These are phyloP conservation scores for Bimuria novae-zelandiae DNA, from an alignment of 2,329 filamentous ascomycete species.

Conservation along the genomic window DNA sequence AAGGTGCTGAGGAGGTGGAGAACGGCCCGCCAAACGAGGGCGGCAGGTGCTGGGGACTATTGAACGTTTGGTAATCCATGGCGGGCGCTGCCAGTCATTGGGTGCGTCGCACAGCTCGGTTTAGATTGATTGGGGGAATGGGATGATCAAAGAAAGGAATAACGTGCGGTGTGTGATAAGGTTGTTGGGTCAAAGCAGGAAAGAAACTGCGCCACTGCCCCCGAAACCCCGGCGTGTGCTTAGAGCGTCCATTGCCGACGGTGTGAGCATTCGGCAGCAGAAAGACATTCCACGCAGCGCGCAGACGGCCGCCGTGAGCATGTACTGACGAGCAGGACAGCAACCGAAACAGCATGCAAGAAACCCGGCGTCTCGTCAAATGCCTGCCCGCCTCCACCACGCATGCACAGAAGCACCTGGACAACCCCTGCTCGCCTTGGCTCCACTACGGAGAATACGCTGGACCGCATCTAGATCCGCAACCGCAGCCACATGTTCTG, in stretches of 20 bases:
- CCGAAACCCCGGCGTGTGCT: conserved; percentile 6
- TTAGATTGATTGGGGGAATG: conserved; percentile 45
- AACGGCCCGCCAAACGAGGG: conserved; percentile 39
- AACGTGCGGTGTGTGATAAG: conserved; percentile 42
- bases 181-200: conserved; percentile 16
- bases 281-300: neutral
- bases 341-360: neutral
- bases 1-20: conserved; percentile 34
- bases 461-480: conserved; percentile 19
- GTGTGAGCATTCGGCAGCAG: neutral
- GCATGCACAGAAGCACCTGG: conserved; percentile 14
- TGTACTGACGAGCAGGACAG: neutral
- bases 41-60: conserved; percentile 37
- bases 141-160: conserved; percentile 36
- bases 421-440: conserved; percentile 25
- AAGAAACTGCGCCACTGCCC: conserved; percentile 3
- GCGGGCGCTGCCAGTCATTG: conserved; percentile 40
- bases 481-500: conserved; percentile 9
- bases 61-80: conserved; percentile 47
- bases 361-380: conserved; percentile 9
- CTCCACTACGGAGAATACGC: conserved; percentile 26
- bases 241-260: neutral
- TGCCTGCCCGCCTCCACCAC: conserved; percentile 12
- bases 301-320: neutral
- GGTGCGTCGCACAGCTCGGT: conserved; percentile 44